These are phyloP conservation scores for Evernia prunastri DNA, from an alignment of 495 filamentous ascomycete genomes.

Conservation along the genomic window DNA sequence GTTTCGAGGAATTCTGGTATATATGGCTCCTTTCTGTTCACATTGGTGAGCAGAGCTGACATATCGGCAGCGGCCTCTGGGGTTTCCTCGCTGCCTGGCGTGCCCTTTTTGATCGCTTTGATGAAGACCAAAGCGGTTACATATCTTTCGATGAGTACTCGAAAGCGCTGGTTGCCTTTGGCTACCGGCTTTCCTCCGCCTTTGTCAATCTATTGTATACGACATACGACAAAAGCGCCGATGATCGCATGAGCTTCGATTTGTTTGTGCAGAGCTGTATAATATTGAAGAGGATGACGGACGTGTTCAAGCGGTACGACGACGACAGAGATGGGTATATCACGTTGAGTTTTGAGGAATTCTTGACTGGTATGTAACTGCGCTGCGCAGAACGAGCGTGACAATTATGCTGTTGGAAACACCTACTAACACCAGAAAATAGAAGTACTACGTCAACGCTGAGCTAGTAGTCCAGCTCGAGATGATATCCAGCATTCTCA, in stretches of 20 bases:
- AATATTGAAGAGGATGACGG: constrained; percentile 93
- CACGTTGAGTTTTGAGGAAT: constrained; percentile 75
- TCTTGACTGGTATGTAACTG: constrained; percentile 53
- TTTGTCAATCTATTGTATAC: constrained; percentile 79
- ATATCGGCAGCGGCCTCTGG: constrained; percentile 62
- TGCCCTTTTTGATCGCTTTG: constrained; percentile 89
- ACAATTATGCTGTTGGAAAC: neutral
- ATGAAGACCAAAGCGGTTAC: constrained; percentile 77
- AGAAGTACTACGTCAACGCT: constrained; percentile 22
- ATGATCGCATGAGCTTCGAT: constrained; percentile 83
- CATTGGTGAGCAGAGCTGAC: neutral
- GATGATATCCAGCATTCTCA: neutral
- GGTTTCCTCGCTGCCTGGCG: constrained; percentile 92
- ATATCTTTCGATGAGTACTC: constrained; percentile 83
- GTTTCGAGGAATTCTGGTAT: constrained; percentile 87
- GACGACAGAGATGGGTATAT: constrained; percentile 92
- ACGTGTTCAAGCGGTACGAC: constrained; percentile 98
- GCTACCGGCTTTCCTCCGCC: constrained; percentile 75
- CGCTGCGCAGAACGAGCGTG: neutral
- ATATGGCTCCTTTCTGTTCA: neutral
- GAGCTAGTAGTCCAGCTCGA: neutral
- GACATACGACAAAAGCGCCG: constrained; percentile 53
- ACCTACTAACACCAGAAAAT: neutral
- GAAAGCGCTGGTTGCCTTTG: constrained; percentile 89
- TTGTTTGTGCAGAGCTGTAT: constrained; percentile 98